Evolutionary conservation across 2,329 filamentous ascomycete species (phyloP), one percentile per base, ranked within the genome.

Genomic region (Shiraia sp.): DNA sequence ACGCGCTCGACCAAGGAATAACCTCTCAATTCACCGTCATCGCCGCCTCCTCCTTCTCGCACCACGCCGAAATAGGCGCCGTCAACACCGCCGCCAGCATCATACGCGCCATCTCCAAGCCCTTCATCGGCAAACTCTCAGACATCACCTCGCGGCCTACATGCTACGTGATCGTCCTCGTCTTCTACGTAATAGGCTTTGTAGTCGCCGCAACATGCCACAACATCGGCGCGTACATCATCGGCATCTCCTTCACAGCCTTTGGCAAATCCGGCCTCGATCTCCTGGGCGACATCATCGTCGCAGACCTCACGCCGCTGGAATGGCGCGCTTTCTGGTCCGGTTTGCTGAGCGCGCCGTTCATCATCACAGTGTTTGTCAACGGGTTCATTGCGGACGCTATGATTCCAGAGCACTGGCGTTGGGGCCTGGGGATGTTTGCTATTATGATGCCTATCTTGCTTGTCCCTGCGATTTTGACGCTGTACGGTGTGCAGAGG

Each of bases 361-460:
- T 75, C 42, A 49, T 73, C 17, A 53, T 75, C 25, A 75, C 71
- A 0, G 62, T 68, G 0, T 68, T 67, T 14, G 47, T 75, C 50
- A 72, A 71, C 17, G 72, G 71, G 1, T 72, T 72, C 53, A 75
- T 76, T 13, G 63, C 63, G 3, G 65, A 73, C 5, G 66, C 49
- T 13, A 71, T 73, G 27, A 48, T 63, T 6, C 49, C 54, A 4
- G 68, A 71, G 16, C 51, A 72, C 29, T 61, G 57, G 55, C 40
- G 55, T 6, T 59, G 55, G 57, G 57, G 57, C 10, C 33, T 59
- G 4, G 57, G 53, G 22, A 61, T 61, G 53, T 59, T 57, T 30
- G 57, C 57, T 19, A 59, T 61, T 35, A 53, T 61, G 45, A 51
- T 53, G 22, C 57, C 53, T 2, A 32, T 57, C 25, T 32, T 55